Evolutionary conservation across 2,329 filamentous ascomycete genomes (phyloP).

Genomic region (Aspergillus sergii): DNA sequence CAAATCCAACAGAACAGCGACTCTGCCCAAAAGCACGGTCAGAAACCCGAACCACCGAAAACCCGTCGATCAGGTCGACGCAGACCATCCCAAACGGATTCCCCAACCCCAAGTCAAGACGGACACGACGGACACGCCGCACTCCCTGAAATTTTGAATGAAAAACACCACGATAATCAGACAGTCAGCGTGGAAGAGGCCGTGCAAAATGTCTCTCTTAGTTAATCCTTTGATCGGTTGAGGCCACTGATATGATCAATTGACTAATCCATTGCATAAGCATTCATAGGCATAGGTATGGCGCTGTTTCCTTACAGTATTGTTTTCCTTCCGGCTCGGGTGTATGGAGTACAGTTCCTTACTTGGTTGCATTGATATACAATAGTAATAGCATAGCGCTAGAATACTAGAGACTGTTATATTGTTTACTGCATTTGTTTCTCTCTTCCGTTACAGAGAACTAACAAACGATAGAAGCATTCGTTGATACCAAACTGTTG

Average conservation of each 20-base stretch:
- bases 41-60: conserved; percentile 44
- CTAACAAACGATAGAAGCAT: not conserved
- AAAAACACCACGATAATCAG: conserved; percentile 7
- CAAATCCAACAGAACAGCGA: conserved; percentile 1
- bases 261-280: conserved; percentile 1
- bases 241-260: not conserved
- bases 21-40: conserved; percentile 27
- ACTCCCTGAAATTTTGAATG: conserved; percentile 1
- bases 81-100: conserved; percentile 30
- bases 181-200: conserved; percentile 38
- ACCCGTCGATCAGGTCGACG: conserved; percentile 44
- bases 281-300: not conserved
- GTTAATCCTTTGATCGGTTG: not conserved
- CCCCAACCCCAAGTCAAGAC: conserved; percentile 9
- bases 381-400: conserved; percentile 3
- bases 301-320: not conserved
- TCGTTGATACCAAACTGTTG: no score
- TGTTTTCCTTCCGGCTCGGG: not conserved
- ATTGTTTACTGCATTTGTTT: not conserved
- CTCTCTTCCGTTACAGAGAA: not conserved
- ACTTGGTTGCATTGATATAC: not conserved
- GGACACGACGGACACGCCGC: not conserved
- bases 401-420: not conserved
- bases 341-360: not conserved
- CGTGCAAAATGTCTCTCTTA: conserved; percentile 34